phyloP scores from a whole-genome alignment of 2,329 filamentous ascomycete genomes.

The Ceratocystis papillata region DNA sequence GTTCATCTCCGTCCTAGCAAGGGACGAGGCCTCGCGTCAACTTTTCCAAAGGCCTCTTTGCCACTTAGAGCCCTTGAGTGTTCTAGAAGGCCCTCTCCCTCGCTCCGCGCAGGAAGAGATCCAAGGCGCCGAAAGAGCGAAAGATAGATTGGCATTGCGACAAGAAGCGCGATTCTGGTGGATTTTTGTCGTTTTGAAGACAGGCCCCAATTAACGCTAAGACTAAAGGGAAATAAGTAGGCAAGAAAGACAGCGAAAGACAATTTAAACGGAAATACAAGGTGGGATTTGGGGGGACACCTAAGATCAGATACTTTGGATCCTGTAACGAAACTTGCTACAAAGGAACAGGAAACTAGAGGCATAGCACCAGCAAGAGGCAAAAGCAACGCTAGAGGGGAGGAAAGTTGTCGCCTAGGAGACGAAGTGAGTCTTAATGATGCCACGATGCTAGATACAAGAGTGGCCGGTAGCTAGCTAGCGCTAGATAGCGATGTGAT shows the following conservation, averaged over 20 bases:
- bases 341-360: background rate
- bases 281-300: no score
- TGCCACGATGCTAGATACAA: no score
- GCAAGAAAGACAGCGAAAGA: background rate
- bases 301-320: background rate
- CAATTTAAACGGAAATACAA: background rate
- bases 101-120: background rate
- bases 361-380: background rate
- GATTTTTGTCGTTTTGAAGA: no score
- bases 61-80: background rate
- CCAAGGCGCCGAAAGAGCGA: background rate
- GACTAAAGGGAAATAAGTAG: background rate
- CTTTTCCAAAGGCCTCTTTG: background rate
- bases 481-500: no score
- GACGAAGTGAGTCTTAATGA: no score
- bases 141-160: background rate
- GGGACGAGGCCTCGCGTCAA: background rate
- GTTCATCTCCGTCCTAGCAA: slow-evolving; percentile 1
- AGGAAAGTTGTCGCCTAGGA: background rate
- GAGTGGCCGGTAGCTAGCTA: no score
- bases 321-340: background rate
- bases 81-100: background rate
- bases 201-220: background rate
- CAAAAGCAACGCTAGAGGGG: background rate
- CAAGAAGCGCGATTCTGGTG: background rate